phyloP scores from a whole-genome alignment of 305 asterid genomes.

The Plantago rigida region DNA sequence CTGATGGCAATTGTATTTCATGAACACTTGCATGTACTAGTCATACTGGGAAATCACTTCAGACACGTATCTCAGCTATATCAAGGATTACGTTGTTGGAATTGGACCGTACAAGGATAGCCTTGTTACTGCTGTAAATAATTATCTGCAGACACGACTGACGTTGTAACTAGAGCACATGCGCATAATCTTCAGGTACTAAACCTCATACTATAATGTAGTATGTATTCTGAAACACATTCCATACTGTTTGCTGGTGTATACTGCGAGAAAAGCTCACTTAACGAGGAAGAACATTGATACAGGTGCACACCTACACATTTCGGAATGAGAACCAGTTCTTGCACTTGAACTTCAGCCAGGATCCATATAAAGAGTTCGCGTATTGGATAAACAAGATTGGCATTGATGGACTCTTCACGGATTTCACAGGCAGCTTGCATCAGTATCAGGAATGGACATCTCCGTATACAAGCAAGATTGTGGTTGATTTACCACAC shows the following conservation, averaged over 20 bases:
- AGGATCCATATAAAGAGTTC: slow-evolving; percentile 70
- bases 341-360: slow-evolving; percentile 73
- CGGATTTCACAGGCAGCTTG: slow-evolving; percentile 81
- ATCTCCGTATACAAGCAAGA: slow-evolving; percentile 21
- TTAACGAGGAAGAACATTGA: not conserved
- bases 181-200: slow-evolving; percentile 74
- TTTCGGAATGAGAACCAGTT: slow-evolving; percentile 58
- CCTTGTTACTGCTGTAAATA: slow-evolving; percentile 41
- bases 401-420: slow-evolving; percentile 78
- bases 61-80: slow-evolving; percentile 57
- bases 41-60: slow-evolving; percentile 80
- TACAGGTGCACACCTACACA: slow-evolving; percentile 84
- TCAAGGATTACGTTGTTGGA: slow-evolving; percentile 75
- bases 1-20: no score
- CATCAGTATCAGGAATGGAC: slow-evolving; percentile 79
- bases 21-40: slow-evolving; percentile 30
- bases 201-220: not conserved
- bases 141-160: slow-evolving; percentile 51
- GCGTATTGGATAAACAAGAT: slow-evolving; percentile 66
- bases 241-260: no score
- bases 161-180: slow-evolving; percentile 80
- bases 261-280: no score
- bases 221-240: no score
- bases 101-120: slow-evolving; percentile 92
- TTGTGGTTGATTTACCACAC: no score